Evolutionary conservation across 352 stramenopile species (phyloP).

Genomic region (Phytophthora meadii): DNA sequence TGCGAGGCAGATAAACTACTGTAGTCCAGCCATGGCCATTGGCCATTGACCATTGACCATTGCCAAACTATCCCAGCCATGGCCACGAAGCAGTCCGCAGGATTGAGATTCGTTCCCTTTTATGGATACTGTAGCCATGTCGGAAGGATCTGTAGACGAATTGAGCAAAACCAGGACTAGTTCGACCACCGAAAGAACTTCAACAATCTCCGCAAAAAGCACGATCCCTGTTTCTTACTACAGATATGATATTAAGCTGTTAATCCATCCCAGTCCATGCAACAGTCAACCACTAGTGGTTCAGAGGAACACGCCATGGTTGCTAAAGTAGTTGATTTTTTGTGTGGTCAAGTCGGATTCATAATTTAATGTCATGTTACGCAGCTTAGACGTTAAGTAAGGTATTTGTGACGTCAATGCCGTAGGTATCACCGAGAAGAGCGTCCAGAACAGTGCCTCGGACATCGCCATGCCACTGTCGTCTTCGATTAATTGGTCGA

Average conservation of each 20-base stretch:
- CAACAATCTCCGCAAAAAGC: background rate
- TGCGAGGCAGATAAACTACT: too few species aligned
- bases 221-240: too few species aligned
- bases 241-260: too few species aligned
- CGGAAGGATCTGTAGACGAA: background rate
- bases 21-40: too few species aligned
- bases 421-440: conserved; percentile 4
- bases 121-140: background rate
- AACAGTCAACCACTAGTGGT: background rate
- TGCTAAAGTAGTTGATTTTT: too few species aligned
- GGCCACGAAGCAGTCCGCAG: too few species aligned
- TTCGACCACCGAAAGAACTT: conserved; percentile 1
- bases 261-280: too few species aligned
- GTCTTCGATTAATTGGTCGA: conserved; percentile 7
- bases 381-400: too few species aligned
- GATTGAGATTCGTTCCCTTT: too few species aligned
- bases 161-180: background rate
- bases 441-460: too few species aligned
- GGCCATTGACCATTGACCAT: too few species aligned
- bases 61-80: too few species aligned
- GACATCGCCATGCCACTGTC: conserved; percentile 15
- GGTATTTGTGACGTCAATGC: background rate
- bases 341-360: background rate
- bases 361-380: background rate
- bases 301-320: background rate